Evolutionary conservation across 805 yeast genomes (phyloP).

Genomic region (Candida cerambycidarum): DNA sequence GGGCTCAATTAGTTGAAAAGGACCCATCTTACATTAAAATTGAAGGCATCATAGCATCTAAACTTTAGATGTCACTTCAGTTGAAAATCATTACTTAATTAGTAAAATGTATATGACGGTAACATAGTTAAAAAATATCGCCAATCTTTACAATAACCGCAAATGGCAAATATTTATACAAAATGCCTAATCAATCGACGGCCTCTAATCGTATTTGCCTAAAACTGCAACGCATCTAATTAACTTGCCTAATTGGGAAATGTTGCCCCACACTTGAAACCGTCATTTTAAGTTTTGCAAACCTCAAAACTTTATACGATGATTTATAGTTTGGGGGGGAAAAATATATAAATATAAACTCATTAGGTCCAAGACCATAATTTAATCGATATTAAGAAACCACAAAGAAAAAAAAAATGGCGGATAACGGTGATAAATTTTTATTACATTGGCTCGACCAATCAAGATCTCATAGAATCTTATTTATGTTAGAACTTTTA

Average conservation of each 20-base stretch:
- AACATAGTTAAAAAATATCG: background rate
- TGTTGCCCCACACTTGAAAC: constrained; percentile 4
- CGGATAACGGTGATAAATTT: constrained; percentile 15
- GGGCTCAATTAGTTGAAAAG: constrained; percentile 17
- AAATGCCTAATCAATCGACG: no score
- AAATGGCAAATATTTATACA: no score
- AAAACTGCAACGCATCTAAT: constrained; percentile 5
- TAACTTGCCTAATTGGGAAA: constrained; percentile 13
- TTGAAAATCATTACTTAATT: background rate
- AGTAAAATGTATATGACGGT: background rate
- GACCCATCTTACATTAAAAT: constrained; percentile 9
- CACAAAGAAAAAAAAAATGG: constrained; percentile 11
- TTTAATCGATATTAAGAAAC: no score
- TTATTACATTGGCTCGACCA: constrained; percentile 41
- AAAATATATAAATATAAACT: background rate
- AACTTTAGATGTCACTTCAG: no score
- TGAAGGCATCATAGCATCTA: constrained; percentile 1
- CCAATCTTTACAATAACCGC: no score
- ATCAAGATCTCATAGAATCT: constrained; percentile 60
- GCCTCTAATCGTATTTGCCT: background rate
- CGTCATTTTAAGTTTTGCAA: background rate
- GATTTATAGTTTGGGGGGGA: background rate
- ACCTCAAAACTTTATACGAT: background rate
- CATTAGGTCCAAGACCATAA: no score
- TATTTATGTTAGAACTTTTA: constrained; percentile 66